Evolutionary conservation across 2,329 filamentous ascomycete genomes (phyloP).

Genomic region (Fusarium beomiforme): DNA sequence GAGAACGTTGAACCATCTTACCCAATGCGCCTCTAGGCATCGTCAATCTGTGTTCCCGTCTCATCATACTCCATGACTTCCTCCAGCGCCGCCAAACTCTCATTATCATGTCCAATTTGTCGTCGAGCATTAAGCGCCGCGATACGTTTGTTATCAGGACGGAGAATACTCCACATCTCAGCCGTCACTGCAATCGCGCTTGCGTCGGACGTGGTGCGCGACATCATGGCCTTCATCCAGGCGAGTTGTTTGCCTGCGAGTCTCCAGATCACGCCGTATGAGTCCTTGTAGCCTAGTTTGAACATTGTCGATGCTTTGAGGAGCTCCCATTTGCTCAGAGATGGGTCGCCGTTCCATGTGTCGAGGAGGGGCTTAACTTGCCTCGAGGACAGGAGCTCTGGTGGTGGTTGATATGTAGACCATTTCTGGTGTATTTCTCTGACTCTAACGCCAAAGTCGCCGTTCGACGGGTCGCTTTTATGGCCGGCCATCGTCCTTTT

Average conservation of each 20-base stretch:
- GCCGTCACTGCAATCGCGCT: slow-evolving; percentile 49
- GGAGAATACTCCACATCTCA: slow-evolving; percentile 49
- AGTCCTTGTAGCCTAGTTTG: slow-evolving; percentile 46
- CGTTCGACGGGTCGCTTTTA: slow-evolving; percentile 44
- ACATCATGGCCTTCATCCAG: slow-evolving; percentile 54
- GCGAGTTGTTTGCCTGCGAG: slow-evolving; percentile 61
- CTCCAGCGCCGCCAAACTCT: slow-evolving; percentile 39
- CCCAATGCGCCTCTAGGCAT: slow-evolving; percentile 38
- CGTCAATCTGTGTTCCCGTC: slow-evolving; percentile 44
- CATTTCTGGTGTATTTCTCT: slow-evolving; percentile 53
- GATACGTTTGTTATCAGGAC: slow-evolving; percentile 49
- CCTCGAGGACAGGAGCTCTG: slow-evolving; percentile 34
- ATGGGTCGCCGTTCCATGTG: slow-evolving; percentile 30
- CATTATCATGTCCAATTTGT: slow-evolving; percentile 29
- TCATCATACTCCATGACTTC: slow-evolving; percentile 45
- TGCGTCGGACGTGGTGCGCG: slow-evolving; percentile 23
- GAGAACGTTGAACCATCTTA: slow-evolving; percentile 1
- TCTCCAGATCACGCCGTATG: slow-evolving; percentile 54
- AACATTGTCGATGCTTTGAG: slow-evolving; percentile 63
- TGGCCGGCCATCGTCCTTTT: slow-evolving; percentile 26
- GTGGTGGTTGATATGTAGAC: slow-evolving; percentile 53
- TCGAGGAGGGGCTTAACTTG: slow-evolving; percentile 45
- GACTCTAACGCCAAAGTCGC: slow-evolving; percentile 44
- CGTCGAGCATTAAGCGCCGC: slow-evolving; percentile 30
- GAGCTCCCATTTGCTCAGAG: slow-evolving; percentile 56